Base-by-base conservation (phyloP, 371 early-diverging fungal species). In the Apophysomyces variabilis region DNA sequence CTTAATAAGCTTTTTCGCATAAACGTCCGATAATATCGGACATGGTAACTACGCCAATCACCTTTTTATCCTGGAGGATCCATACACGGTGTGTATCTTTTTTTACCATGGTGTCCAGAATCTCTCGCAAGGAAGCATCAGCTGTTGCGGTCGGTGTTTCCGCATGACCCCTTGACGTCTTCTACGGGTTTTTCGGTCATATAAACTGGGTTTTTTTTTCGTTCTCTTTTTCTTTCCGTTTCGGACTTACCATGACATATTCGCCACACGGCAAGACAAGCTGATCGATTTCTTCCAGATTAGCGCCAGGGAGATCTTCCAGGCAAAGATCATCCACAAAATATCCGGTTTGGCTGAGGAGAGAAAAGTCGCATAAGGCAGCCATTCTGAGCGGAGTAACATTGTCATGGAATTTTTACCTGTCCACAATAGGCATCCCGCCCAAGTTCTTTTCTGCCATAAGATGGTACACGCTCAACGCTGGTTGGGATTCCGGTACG, bases 21-120 rank as follows among this genome's bases (percentile, higher is more conserved):
- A 79, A 60, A 21, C 74, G 70, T 0, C 68, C 64, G 62, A 88
- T 81, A 18, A 86, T 69, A 62, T 85, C 85, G 12, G 88, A 83
- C 72, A 85, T 79, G n/a, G 87, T 77, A 37, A 88, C 60, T 8
- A 88, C 85, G 26, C 80, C 79, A 38, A 75, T 60, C 0, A 82
- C 76, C 45, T 76, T 76, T 18, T 67, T 50, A 4, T 75, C 63
- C 35, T 84, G 74, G 37, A 79, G 61, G 21, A 88, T 80, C 87
- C 87, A 88, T 38, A 85, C 80, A 39, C 88, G 78, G 59, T 88
- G 88, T 7, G 82, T 75, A 47, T 79, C 73, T 11, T 76, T 44
- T 12, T 69, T 73, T 21, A 77, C 61, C 66, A 88, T 77, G 14
- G 60, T 63, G 21, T 73, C 70, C 21, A 88, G 41, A 12, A 83